These are phyloP conservation scores for Tylopilus sp. DNA, from an alignment of 768 basidiomycete genomes.

Conservation along the genomic window DNA sequence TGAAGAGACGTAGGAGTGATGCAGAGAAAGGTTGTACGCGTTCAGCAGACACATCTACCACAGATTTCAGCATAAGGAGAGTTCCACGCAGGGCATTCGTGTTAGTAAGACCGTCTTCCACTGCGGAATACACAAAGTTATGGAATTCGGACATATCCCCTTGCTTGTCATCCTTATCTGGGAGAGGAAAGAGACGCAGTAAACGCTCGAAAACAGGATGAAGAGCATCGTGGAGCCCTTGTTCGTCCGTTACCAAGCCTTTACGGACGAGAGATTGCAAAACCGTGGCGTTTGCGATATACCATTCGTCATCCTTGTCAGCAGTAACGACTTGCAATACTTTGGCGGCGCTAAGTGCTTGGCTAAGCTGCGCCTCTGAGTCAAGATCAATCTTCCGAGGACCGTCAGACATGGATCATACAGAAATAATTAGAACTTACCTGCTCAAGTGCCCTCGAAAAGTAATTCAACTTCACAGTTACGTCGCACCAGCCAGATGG, in stretches of 20 bases:
- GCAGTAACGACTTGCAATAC: slow-evolving; percentile 83
- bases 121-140: slow-evolving; percentile 65
- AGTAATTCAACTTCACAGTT: slow-evolving; percentile 87
- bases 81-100: slow-evolving; percentile 71
- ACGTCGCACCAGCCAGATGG: slow-evolving; percentile 89
- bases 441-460: slow-evolving; percentile 79
- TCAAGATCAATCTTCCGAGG: slow-evolving; percentile 63
- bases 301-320: slow-evolving; percentile 85
- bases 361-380: slow-evolving; percentile 57
- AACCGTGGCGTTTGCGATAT: slow-evolving; percentile 59
- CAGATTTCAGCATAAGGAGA: slow-evolving; percentile 82
- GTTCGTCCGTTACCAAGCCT: slow-evolving; percentile 79
- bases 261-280: slow-evolving; percentile 86
- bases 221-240: slow-evolving; percentile 73
- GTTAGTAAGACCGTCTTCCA: slow-evolving; percentile 78
- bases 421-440: slow-evolving; percentile 33
- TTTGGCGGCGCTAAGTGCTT: slow-evolving; percentile 79
- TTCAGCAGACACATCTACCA: slow-evolving; percentile 76
- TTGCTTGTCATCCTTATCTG: slow-evolving; percentile 72
- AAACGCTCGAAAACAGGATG: slow-evolving; percentile 82
- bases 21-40: slow-evolving; percentile 77
- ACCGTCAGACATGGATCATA: background rate
- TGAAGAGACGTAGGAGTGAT: slow-evolving; percentile 77
- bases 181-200: slow-evolving; percentile 70
- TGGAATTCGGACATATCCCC: slow-evolving; percentile 76